Percentiles rank a stretch among this genome's conserved stretches.
phyloP scores from a whole-genome alignment of 2,329 filamentous ascomycete genomes.

The Neospermospora avenae region DNA sequence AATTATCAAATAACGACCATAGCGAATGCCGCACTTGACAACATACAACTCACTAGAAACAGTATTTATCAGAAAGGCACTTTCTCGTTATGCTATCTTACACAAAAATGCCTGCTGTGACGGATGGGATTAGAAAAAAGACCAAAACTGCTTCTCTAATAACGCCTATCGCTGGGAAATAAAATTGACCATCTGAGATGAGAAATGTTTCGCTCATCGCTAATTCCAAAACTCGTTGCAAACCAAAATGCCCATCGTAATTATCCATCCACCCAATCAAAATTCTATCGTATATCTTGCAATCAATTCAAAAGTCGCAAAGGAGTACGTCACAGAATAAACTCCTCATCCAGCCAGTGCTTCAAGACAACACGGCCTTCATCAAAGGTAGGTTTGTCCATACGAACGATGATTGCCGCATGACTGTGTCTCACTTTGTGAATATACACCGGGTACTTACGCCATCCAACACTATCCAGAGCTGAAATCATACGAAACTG shows the following conservation, averaged over 20 bases:
- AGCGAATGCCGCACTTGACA: no score
- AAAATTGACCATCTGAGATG: no score
- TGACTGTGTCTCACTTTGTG: conserved; percentile 78
- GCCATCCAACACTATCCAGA: conserved; percentile 64
- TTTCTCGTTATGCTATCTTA: not conserved
- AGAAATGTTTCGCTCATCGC: not conserved
- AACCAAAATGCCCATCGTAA: not conserved
- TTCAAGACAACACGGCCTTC: conserved; percentile 76
- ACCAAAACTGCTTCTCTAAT: not conserved
- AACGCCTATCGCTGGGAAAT: conserved; percentile 2
- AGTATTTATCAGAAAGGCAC: no score
- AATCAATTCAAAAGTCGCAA: not conserved
- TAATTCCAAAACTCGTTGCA: not conserved
- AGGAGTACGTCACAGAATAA: conserved; percentile 39
- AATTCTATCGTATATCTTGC: not conserved
- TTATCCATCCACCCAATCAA: not conserved
- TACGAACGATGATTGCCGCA: conserved; percentile 83
- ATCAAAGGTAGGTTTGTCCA: conserved; percentile 60
- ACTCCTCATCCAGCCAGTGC: conserved; percentile 79
- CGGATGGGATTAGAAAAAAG: not conserved
- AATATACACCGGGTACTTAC: conserved; percentile 69
- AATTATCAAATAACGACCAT: no score
- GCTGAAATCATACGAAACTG: conserved; percentile 85
- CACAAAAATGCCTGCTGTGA: not conserved
- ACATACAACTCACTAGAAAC: no score